phyloP scores from a whole-genome alignment of 805 yeast species.

The Barnettozyma sucrosica region DNA sequence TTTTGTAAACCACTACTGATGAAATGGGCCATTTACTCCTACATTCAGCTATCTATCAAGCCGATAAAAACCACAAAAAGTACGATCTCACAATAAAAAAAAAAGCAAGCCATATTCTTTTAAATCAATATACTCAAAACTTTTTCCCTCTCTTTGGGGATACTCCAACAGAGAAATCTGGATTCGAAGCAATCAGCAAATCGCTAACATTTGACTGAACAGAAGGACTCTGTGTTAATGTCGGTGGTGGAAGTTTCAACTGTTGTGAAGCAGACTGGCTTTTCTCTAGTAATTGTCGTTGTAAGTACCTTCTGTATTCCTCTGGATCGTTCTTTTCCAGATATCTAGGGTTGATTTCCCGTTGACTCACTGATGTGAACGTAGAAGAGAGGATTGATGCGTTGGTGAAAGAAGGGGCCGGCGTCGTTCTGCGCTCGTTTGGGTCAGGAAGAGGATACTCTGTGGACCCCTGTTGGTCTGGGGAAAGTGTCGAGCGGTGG shows the following conservation, averaged over 20 bases:
- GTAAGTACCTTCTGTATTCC: slow-evolving; percentile 11
- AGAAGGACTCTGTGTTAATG: not conserved
- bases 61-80: too few relatives aligned
- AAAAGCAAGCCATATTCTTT: too few relatives aligned
- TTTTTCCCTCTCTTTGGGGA: slow-evolving; percentile 5
- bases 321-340: slow-evolving; percentile 25
- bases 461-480: not conserved
- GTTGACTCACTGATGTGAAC: slow-evolving; percentile 72
- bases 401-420: slow-evolving; percentile 28
- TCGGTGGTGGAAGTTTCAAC: slow-evolving; percentile 1
- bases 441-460: slow-evolving; percentile 23
- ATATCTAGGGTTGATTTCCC: slow-evolving; percentile 62
- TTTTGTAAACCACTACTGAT: too few relatives aligned
- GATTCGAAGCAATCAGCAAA: slow-evolving; percentile 19
- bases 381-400: slow-evolving; percentile 41
- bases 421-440: slow-evolving; percentile 22
- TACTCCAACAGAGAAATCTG: slow-evolving; percentile 17
- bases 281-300: slow-evolving; percentile 6
- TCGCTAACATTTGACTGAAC: slow-evolving; percentile 9
- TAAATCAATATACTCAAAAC: not conserved
- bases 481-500: slow-evolving; percentile 3
- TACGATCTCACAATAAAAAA: too few relatives aligned
- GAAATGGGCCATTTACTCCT: too few relatives aligned
- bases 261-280: slow-evolving; percentile 11
- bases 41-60: too few relatives aligned